phyloP scores from a whole-genome alignment of 192 early-diverging fungal genomes.

The Jimgerdemannia lactiflua region DNA sequence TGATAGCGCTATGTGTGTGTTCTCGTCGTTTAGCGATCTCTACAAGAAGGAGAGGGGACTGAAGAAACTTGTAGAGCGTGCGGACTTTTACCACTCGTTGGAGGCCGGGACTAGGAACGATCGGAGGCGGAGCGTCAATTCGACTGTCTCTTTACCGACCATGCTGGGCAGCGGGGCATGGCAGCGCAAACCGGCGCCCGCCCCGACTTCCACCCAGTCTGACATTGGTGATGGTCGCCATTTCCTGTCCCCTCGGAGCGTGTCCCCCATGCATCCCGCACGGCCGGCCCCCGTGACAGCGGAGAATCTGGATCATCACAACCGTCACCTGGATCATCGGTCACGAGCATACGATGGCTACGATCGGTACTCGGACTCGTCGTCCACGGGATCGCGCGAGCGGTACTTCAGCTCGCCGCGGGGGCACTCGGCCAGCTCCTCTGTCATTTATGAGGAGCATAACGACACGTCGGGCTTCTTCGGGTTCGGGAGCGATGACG shows the following conservation, averaged over 20 bases:
- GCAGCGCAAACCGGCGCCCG: not conserved
- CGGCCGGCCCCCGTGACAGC: not conserved
- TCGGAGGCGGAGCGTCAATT: not conserved
- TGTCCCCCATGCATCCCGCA: not conserved
- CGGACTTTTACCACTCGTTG: not conserved
- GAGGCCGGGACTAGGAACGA: not conserved
- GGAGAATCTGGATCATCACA: not conserved
- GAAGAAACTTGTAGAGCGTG: not conserved
- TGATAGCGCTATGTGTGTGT: not conserved
- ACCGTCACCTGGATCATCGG: not conserved
- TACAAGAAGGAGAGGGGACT: not conserved
- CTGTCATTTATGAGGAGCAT: not conserved
- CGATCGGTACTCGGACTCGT: not conserved
- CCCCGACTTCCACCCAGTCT: not conserved
- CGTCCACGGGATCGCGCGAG: not conserved
- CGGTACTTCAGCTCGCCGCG: not conserved
- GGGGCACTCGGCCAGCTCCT: not conserved
- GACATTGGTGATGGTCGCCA: not conserved
- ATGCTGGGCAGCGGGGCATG: not conserved
- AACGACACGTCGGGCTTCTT: not conserved
- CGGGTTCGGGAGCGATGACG: not conserved
- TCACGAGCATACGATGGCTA: not conserved
- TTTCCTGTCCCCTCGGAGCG: not conserved
- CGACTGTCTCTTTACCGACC: not conserved
- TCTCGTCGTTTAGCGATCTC: not conserved